Evolutionary conservation across 805 yeast genomes (phyloP).

Genomic region (Wickerhamiella vanderwaltii): DNA sequence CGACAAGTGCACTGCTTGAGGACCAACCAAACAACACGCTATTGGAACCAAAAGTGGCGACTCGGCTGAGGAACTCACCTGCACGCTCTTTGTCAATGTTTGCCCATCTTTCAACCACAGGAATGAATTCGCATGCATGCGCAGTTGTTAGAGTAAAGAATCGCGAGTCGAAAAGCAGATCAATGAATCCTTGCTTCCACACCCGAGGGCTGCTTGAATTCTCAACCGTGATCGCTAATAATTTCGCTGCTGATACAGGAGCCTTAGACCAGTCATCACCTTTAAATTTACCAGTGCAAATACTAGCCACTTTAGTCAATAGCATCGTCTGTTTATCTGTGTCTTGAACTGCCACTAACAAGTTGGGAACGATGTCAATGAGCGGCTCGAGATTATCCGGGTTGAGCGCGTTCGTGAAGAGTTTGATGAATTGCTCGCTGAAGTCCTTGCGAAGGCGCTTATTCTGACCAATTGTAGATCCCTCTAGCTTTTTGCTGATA

Average conservation of each 20-base stretch:
- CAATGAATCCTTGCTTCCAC: conserved; percentile 57
- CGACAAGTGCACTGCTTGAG: conserved; percentile 55
- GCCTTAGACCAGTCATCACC: conserved; percentile 34
- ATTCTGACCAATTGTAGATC: conserved; percentile 49
- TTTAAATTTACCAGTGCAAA: conserved; percentile 38
- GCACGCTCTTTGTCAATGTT: conserved; percentile 48
- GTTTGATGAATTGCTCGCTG: conserved; percentile 33
- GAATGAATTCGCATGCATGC: conserved; percentile 38
- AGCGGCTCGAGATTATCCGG: conserved; percentile 15
- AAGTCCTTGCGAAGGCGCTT: conserved; percentile 48
- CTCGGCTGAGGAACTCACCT: conserved; percentile 35
- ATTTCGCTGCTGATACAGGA: conserved; percentile 27
- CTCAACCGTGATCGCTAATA: conserved; percentile 31
- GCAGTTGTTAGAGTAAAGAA: conserved; percentile 36
- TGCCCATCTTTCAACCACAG: conserved; percentile 52
- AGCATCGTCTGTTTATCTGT: conserved; percentile 45
- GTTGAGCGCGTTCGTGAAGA: conserved; percentile 23
- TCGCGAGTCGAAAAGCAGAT: conserved; percentile 47
- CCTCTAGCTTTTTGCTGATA: conserved; percentile 44
- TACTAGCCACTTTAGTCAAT: conserved; percentile 41
- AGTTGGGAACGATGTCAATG: conserved; percentile 31
- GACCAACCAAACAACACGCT: conserved; percentile 56
- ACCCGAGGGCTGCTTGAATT: conserved; percentile 33
- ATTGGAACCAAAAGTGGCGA: conserved; percentile 38
- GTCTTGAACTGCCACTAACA: conserved; percentile 40